These are phyloP conservation scores for Eucalyptus tenuipes DNA, from an alignment of 345 rosid genomes.

Conservation along the genomic window DNA sequence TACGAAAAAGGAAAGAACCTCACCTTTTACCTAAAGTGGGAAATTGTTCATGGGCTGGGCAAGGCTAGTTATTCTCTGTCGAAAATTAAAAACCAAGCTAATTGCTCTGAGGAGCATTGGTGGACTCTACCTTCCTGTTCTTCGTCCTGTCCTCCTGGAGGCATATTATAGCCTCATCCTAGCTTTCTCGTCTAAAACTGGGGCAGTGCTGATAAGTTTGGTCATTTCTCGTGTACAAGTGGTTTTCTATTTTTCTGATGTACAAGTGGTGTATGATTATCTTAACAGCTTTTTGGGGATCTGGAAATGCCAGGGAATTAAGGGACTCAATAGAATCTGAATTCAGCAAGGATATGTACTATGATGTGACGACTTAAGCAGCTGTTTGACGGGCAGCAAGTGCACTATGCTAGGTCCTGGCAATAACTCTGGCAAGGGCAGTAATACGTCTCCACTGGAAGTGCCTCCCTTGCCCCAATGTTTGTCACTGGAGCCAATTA, in stretches of 20 bases:
- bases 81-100: background rate
- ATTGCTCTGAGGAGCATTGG: background rate
- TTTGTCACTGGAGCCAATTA: slow-evolving; percentile 70
- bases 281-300: background rate
- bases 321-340: background rate
- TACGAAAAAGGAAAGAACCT: background rate
- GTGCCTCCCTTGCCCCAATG: slow-evolving; percentile 48
- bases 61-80: background rate
- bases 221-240: background rate
- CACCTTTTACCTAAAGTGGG: background rate
- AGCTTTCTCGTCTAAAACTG: background rate
- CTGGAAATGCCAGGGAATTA: background rate
- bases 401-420: slow-evolving; percentile 48
- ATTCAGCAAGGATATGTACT: background rate
- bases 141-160: background rate
- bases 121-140: background rate
- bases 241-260: background rate
- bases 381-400: background rate
- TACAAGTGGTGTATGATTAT: background rate
- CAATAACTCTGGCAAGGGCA: slow-evolving; percentile 41
- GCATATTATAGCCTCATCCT: background rate
- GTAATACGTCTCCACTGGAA: slow-evolving; percentile 37
- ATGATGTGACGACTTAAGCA: background rate
- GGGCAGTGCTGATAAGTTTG: background rate
- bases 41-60: background rate